Evolutionary conservation across 164 flowering plant genomes (phyloP).

Genomic region (Buxus sempervirens): DNA sequence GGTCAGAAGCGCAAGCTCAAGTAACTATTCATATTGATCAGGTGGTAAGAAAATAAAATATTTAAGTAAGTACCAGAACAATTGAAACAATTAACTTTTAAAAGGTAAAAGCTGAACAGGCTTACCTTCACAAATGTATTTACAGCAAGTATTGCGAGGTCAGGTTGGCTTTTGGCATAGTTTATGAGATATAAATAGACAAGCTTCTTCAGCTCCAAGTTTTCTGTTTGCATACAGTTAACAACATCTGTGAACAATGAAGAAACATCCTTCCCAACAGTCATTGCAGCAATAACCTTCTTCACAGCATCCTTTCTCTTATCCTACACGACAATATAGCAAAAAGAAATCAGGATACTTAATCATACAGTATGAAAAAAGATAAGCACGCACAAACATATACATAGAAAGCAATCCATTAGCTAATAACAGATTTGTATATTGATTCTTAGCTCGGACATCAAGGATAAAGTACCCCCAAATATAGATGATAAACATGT

Average conservation of each 20-base stretch:
- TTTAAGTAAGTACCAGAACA: background rate
- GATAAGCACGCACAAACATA: background rate
- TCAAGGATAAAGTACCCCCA: no score
- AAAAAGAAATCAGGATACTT: background rate
- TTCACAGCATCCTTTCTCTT: slow-evolving; percentile 99
- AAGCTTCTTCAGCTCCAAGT: slow-evolving; percentile 96
- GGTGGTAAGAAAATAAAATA: background rate
- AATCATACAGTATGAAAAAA: background rate
- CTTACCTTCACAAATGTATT: slow-evolving; percentile 97
- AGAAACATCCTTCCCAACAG: slow-evolving; percentile 99
- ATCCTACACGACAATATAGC: slow-evolving; percentile 52
- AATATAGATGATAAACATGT: no score
- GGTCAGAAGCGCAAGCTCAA: no score
- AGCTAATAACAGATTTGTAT: background rate
- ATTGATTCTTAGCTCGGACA: no score
- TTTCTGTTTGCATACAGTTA: slow-evolving; percentile 99
- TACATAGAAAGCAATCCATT: background rate
- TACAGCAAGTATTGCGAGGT: slow-evolving; percentile 96
- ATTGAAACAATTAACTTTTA: background rate
- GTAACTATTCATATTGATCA: no score
- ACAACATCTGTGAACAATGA: slow-evolving; percentile 96
- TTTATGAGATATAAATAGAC: slow-evolving; percentile 96
- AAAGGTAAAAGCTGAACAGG: background rate
- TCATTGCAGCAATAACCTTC: slow-evolving; percentile 99
- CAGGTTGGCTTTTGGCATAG: slow-evolving; percentile 99